Evolutionary conservation across 2,329 filamentous ascomycete species (phyloP), one percentile per base, ranked within the genome.

Genomic region (Ustilaginoidea virens): DNA sequence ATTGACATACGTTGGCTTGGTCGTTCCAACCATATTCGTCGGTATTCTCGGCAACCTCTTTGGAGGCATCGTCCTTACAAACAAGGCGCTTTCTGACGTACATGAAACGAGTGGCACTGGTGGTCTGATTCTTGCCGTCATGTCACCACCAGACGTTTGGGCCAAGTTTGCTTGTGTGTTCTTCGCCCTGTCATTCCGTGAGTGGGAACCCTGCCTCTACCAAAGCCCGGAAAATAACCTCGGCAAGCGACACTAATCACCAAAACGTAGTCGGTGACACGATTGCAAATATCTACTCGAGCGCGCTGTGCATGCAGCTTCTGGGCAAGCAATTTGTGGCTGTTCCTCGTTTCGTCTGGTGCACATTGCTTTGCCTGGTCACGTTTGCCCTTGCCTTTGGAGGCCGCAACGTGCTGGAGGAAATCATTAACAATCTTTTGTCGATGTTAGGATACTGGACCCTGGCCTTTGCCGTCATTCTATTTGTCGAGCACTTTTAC

Each of bases 381-480:
- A 33, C 34, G 7, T 37, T 37, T 27, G 37, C 36, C 5, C 36
- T 41, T 4, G 39, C 39, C 1, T 38, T 37, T 19, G 37, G 34
- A 3, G 39, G 39, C 10, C 37, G 37, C n/a, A 35, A 41, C 18
- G 35, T 33, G 3, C 29, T 41, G 5, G 37, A 37, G 13, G 31
- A 33, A 11, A 37, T 41, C 9, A 33, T 41, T 14, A 36, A 39
- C 22, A 34, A 41, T 17, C 33, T 42, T 7, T 33, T 40, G 4
- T 37, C 38, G 2, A 35, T 42, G 3, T 35, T 40, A 5, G 38
- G 39, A 1, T 32, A 41, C 23, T 41, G 39, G 39, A 41, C 39
- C 3, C 26, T 41, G 16, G 36, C 35, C 8, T 41, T 41, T 17
- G 36, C 35, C 12, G 24, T 33, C 10, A 35, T 41, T 17, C 31